Evolutionary conservation across 2,329 filamentous ascomycete species (phyloP).

Genomic region (Tolypocladium capitatum): DNA sequence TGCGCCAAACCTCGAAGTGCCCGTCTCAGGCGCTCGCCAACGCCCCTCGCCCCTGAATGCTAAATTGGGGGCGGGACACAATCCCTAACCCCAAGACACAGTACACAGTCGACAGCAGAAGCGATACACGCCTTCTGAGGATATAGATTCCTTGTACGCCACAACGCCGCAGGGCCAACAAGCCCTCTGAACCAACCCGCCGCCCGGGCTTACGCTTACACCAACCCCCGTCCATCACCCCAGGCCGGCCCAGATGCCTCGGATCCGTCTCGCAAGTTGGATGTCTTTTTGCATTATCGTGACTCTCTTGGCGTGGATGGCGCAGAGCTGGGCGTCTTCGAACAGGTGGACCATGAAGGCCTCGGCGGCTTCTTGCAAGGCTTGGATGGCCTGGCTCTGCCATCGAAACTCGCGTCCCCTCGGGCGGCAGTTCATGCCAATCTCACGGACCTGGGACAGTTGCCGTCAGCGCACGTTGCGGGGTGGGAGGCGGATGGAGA

Average conservation of each 20-base stretch:
- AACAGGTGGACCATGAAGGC: conserved; percentile 95
- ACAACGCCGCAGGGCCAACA: neutral
- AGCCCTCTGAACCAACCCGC: neutral
- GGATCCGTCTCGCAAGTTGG: conserved; percentile 72
- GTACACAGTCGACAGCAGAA: neutral
- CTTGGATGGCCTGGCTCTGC: conserved; percentile 91
- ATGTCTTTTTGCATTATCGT: conserved; percentile 99
- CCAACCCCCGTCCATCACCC: conserved; percentile 19
- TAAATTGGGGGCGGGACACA: neutral
- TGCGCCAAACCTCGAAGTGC: neutral
- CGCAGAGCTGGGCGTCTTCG: conserved; percentile 71
- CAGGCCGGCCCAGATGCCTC: conserved; percentile 62
- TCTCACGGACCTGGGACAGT: conserved; percentile 40
- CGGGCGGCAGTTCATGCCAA: conserved; percentile 51
- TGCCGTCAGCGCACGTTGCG: conserved; percentile 5
- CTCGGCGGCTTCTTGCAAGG: conserved; percentile 90
- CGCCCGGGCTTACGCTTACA: neutral
- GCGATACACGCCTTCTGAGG: neutral
- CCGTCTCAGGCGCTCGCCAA: neutral
- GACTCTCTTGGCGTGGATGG: conserved; percentile 90
- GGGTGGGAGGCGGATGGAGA: neutral
- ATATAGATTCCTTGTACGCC: neutral
- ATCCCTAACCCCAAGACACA: neutral
- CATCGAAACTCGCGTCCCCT: conserved; percentile 65
- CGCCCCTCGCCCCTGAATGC: neutral